Evolutionary conservation across 768 basidiomycete species (phyloP), one percentile per base, ranked within the genome.

Genomic region (Psilocybe subaeruginosa): DNA sequence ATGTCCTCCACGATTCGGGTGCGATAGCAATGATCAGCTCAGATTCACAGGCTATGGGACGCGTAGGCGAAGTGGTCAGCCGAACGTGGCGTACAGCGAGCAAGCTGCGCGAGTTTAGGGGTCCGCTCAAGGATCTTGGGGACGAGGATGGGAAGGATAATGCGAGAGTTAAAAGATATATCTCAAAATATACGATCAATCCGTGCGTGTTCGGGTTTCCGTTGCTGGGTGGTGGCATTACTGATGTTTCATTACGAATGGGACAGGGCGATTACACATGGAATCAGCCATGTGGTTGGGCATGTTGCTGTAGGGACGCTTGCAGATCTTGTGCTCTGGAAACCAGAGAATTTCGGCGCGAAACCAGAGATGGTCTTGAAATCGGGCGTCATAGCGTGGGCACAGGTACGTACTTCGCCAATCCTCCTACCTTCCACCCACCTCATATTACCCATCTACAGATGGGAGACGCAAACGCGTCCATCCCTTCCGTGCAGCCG

Each of bases 41-140:
- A 2, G 97, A 99, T 72, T 91, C 95, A 2, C 97, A 98, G 74
- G 97, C 97, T 0, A 99, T 99, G 97, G 96, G 97, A 8, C 87
- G 97, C 16, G 95, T 99, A 5, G 97, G 94, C 8, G 97, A 99
- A 73, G 97, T 99, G 16, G 78, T 94, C 2, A 85, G 89, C 48
- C 79, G 97, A 55, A 97, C 97, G 0, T 99, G 97, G 97, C 82
- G 96, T 48, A 99, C 97, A 0, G 97, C 97, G 33, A 92, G 91
- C 74, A 99, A 99, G 80, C 90, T 99, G 90, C 84, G 84, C 58
- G 86, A 89, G 49, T 78, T 90, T 62, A 78, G 83, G 29, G 97
- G 97, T 0, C 89, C 94, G 4, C 78, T 98, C 49, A 70, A 69
- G 1, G 75, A 80, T 1, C 79, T 94, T 31, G 92, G 92, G 5